These are phyloP conservation scores for Alternaria dauci DNA, from an alignment of 2,329 filamentous ascomycete genomes.

Conservation along the genomic window DNA sequence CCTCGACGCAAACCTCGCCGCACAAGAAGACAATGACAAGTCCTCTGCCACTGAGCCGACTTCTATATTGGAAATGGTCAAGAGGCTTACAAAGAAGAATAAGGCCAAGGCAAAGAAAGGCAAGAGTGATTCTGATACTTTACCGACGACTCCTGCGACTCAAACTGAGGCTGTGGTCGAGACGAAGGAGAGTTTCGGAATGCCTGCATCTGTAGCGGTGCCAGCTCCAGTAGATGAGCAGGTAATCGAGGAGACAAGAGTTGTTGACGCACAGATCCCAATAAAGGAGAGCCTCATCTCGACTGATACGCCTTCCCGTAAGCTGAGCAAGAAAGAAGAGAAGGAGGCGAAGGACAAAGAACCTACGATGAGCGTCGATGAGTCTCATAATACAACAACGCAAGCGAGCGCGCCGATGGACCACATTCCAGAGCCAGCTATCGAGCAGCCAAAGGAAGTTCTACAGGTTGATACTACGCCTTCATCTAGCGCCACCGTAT, in stretches of 20 bases:
- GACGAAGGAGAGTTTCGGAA: slow-evolving; percentile 30
- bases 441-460: slow-evolving; percentile 2
- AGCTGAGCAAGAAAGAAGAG: slow-evolving; percentile 35
- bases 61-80: slow-evolving; percentile 40
- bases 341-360: slow-evolving; percentile 25
- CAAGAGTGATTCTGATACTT: slow-evolving; percentile 28
- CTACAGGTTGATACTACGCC: not conserved
- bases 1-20: slow-evolving; percentile 31
- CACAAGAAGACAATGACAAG: slow-evolving; percentile 18
- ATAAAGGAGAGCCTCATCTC: slow-evolving; percentile 8
- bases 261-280: slow-evolving; percentile 8
- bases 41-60: slow-evolving; percentile 20
- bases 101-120: slow-evolving; percentile 40
- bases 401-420: not conserved
- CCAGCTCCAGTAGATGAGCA: not conserved
- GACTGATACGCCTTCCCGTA: slow-evolving; percentile 16
- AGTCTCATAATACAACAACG: slow-evolving; percentile 12
- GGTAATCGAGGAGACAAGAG: slow-evolving; percentile 25
- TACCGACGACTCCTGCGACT: slow-evolving; percentile 37
- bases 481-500: not conserved
- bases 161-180: slow-evolving; percentile 30
- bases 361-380: slow-evolving; percentile 12
- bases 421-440: slow-evolving; percentile 1
- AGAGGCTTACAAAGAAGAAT: slow-evolving; percentile 39
- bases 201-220: not conserved